Evolutionary conservation across 2,329 filamentous ascomycete genomes (phyloP), one percentile per base, ranked within the genome.

Genomic region (Colletotrichum chrysophilum): DNA sequence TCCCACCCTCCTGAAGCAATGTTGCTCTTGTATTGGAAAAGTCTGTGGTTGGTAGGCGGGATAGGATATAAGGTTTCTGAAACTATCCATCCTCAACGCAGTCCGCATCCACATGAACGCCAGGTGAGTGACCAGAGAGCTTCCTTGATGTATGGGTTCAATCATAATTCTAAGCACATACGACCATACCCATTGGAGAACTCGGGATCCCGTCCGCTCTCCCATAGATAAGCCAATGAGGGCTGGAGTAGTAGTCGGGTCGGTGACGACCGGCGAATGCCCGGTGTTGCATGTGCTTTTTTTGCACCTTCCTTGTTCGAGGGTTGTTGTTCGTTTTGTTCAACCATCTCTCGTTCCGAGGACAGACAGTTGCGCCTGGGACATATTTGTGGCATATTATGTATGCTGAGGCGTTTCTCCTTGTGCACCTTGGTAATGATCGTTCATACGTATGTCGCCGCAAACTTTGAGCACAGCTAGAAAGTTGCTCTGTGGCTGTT

Each of bases 161-260:
- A 12, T 26, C 10, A 0, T 4, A 1, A 0, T 0, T 0, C 5
- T 1, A 4, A 28, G 12, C 24, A 60, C 56, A 60, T 60, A 60
- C 56, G 56, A 60, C 56, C 56, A 60, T 30, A 30, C 56, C 56
- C 56, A 30, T 28, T 60, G 56, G 56, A 60, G n/a, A 60, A 60
- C 26, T 60, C 24, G 56, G 56, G 56, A 60, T 60, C 56, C 56
- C 56, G 55, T 58, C 55, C 55, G 55, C 55, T 58, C 55, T 58
- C 36, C 36, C 36, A 38, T 38, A 38, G 36, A 38, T 38, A 18
- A 38, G 36, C 36, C 36, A 38, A 38, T 38, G 36, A 38, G 36
- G 36, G 36, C 36, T 38, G 36, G 36, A 38, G 36, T 38, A 38
- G 36, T 38, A 38, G 36, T 38, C 36, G 36, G 36, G 36, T 38